Evolutionary conservation across 2,329 filamentous ascomycete genomes (phyloP), one percentile per base, ranked within the genome.

Genomic region (Orbilia blumenaviensis): DNA sequence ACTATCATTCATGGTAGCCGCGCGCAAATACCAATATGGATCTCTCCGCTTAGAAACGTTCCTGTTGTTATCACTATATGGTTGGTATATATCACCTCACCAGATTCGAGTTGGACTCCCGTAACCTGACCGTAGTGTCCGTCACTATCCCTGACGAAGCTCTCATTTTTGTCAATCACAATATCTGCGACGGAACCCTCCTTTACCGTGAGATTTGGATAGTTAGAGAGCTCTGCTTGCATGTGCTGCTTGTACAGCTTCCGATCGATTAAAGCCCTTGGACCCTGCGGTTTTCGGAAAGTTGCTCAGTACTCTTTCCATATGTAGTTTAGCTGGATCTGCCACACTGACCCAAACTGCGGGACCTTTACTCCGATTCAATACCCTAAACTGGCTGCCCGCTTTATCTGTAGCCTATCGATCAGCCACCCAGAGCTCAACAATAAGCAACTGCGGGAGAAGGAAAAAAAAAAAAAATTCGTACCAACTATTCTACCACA

Each of bases 31-130:
- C 73, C 73, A 77, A 99, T 96, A 80, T 99, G 95, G 77, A 99
- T 99, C 83, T 99, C 95, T 16, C 94, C 95, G 9, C 94, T 91
- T 3, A 99, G 84, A 81, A 99, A 99, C 0, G 95, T 99, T 0
- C 95, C 95, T 0, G 95, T 99, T 0, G 95, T 98, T 79, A 99
- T 97, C 23, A 99, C 88, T 36, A 98, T 94, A 77, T 90, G 90
- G 52, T 87, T 89, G 0, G 94, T 92, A 0, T 89, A 87, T 78
- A 99, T 88, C 14, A 96, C 85, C 82, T 96, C 90, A 29, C 95
- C 95, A 52, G 92, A 92, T 82, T 97, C 94, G 34, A 99, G 85
- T 73, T 92, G 87, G 10, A 99, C 91, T 0, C 95, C 95, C 0
- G 89, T 90, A 74, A 97, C 96, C 81, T 87, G 92, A 61, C 90